Evolutionary conservation across 768 basidiomycete species (phyloP), one percentile per base, ranked within the genome.

Genomic region (Boletus insuetus): DNA sequence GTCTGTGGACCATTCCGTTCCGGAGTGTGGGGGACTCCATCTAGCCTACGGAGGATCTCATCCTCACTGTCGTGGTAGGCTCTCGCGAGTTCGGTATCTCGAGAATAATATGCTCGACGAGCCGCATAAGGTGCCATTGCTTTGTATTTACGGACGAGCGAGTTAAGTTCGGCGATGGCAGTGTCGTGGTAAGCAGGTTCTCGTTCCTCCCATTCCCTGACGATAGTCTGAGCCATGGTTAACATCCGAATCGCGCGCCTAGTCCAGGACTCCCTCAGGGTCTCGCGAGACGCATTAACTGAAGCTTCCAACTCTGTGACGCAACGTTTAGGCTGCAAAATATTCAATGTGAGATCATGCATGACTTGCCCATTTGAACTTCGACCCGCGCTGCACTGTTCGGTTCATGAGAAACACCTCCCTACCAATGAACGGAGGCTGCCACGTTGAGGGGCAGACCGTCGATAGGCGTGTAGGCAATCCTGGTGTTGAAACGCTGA

Each of bases 381-480:
- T 94, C 91, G 1, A 94, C 85, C 91, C 92, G 47, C 83, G 77
- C 64, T 90, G 85, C 8, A 94, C 80, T 54, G 92, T 91, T 13
- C 91, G 82, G 61, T 93, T 94, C 86, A 94, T 85, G 46, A 94
- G 74, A 61, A 86, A 89, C 65, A 93, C 91, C 60, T 89, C 88
- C 9, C 87, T 77, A 8, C 80, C 80, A 55, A 94, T 86, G 69
- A 82, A 84, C 12, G 81, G 83, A n/a, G n/a, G n/a, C n/a, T n/a
- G n/a, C n/a, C n/a, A n/a, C n/a, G n/a, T n/a, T n/a, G n/a, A n/a
- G n/a, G n/a, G n/a, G n/a, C n/a, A n/a, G n/a, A n/a, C n/a, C n/a
- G n/a, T n/a, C n/a, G n/a, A n/a, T n/a, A n/a, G n/a, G n/a, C n/a
- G n/a, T n/a, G n/a, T n/a, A n/a, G n/a, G n/a, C n/a, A 92, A 65